Percentiles rank a stretch among this genome's conserved stretches.
These are phyloP conservation scores for Yamadazyma mexicana DNA, from an alignment of 1,139 yeast genomes.

Conservation along the genomic window DNA sequence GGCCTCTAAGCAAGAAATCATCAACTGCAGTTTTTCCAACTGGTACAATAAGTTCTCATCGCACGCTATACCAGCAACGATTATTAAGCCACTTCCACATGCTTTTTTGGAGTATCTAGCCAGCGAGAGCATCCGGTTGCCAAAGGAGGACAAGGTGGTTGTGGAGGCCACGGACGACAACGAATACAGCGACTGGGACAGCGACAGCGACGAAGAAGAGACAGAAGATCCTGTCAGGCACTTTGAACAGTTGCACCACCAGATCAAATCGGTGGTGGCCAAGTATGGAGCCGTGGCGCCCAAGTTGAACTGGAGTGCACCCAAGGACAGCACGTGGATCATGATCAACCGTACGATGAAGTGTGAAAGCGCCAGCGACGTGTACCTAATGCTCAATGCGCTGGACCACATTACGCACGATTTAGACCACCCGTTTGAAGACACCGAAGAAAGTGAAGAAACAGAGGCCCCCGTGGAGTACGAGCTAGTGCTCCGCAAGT, in stretches of 20 bases:
- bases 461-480: constrained; percentile 18
- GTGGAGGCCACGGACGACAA: constrained; percentile 51
- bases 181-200: constrained; percentile 75
- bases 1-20: constrained; percentile 50
- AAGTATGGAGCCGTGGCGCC: constrained; percentile 68
- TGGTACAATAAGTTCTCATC: constrained; percentile 66
- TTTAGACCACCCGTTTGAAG: constrained; percentile 68
- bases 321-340: constrained; percentile 94
- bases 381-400: constrained; percentile 77
- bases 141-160: constrained; percentile 40
- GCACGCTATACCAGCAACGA: constrained; percentile 51
- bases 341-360: constrained; percentile 72
- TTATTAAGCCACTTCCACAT: constrained; percentile 66
- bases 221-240: constrained; percentile 38
- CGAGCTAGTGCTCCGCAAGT: constrained; percentile 76
- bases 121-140: constrained; percentile 71
- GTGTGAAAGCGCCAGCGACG: constrained; percentile 69
- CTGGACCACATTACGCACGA: constrained; percentile 89
- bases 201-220: constrained; percentile 34
- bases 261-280: constrained; percentile 41
- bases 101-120: constrained; percentile 68
- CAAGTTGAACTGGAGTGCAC: constrained; percentile 95
- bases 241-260: constrained; percentile 60
- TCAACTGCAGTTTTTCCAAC: constrained; percentile 66
- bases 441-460: constrained; percentile 18